phyloP scores from a whole-genome alignment of 2,329 filamentous ascomycete species.

The Dothideomycetidae sp. region DNA sequence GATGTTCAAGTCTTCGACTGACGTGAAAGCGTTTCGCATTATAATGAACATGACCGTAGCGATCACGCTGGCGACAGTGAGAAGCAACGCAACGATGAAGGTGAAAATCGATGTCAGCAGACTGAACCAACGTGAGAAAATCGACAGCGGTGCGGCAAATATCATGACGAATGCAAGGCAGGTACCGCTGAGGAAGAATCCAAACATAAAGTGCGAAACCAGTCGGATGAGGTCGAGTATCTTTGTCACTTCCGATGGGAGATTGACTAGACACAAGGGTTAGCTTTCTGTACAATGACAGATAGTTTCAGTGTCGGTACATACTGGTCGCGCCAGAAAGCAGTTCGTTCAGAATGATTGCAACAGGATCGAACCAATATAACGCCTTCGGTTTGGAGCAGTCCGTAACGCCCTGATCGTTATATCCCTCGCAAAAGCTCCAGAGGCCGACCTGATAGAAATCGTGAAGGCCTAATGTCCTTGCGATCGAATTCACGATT shows the following conservation, averaged over 20 bases:
- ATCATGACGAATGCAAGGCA: conserved; percentile 60
- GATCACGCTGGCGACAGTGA: conserved; percentile 55
- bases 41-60: conserved; percentile 75
- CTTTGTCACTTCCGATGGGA: conserved; percentile 58
- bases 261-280: conserved; percentile 43
- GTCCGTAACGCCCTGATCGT: conserved; percentile 55
- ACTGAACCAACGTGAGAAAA: conserved; percentile 41
- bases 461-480: conserved; percentile 75
- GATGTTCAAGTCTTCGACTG: conserved; percentile 63
- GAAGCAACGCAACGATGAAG: conserved; percentile 51
- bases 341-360: conserved; percentile 66
- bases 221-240: conserved; percentile 61
- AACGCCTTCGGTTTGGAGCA: conserved; percentile 57
- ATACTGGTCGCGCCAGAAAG: conserved; percentile 63
- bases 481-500: conserved; percentile 76
- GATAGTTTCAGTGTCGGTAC: conserved; percentile 17
- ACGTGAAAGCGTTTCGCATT: conserved; percentile 60
- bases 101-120: conserved; percentile 54
- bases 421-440: conserved; percentile 83
- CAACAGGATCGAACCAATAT: conserved; percentile 86
- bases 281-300: no score
- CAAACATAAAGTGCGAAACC: conserved; percentile 78
- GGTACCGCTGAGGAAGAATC: conserved; percentile 61
- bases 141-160: conserved; percentile 43
- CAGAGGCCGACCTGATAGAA: conserved; percentile 90